Percentiles rank a stretch among this genome's conserved stretches.
Evolutionary conservation across 108 stramenopile genomes (phyloP).

Genomic region (Skeletonema potamos): DNA sequence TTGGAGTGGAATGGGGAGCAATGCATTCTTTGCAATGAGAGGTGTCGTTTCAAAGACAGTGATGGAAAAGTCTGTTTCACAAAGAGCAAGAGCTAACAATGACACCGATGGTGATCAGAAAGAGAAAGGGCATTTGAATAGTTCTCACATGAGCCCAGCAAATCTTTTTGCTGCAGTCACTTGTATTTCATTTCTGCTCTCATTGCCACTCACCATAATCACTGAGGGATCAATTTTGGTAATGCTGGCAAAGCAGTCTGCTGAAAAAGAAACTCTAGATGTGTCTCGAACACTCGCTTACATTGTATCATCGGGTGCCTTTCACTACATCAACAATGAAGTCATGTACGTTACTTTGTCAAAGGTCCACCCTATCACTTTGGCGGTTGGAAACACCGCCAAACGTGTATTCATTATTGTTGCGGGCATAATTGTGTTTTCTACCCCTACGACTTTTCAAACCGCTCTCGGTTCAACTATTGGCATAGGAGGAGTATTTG

Average conservation of each 20-base stretch:
- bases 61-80: conserved; percentile 22
- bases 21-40: conserved; percentile 60
- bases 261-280: neutral
- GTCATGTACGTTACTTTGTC: conserved; percentile 72
- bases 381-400: conserved; percentile 80
- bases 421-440: conserved; percentile 59
- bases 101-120: neutral
- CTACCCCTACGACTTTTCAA: conserved; percentile 53
- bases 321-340: conserved; percentile 80
- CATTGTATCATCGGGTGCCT: conserved; percentile 52
- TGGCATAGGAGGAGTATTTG: conserved; percentile 47
- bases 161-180: conserved; percentile 77
- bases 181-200: conserved; percentile 42
- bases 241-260: neutral
- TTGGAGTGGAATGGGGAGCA: conserved; percentile 69
- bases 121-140: neutral
- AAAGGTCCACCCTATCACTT: conserved; percentile 69
- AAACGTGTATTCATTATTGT: conserved; percentile 80
- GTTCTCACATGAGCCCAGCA: conserved; percentile 31
- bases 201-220: conserved; percentile 50
- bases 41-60: conserved; percentile 66
- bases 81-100: neutral
- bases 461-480: conserved; percentile 42
- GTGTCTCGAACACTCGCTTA: conserved; percentile 4
- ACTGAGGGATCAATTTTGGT: conserved; percentile 38